Conservation (phyloP, 148 eudicot species). For the Suaeda aralocaspica region DNA sequence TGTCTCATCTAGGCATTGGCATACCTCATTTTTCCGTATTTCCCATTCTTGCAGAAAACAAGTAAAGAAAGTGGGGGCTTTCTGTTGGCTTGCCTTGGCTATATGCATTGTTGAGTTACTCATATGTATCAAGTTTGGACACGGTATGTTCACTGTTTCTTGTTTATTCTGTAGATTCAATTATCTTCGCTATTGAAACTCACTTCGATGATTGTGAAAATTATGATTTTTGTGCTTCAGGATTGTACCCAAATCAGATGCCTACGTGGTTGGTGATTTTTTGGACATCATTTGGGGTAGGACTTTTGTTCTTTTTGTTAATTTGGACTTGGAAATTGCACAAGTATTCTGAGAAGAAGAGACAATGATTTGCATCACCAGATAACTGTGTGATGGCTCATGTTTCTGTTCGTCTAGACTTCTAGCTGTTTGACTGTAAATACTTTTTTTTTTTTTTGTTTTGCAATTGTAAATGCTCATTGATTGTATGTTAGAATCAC, state of each 20-base stretch:
- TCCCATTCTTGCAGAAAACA: constrained; percentile 48
- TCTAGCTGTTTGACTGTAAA: constrained; percentile 39
- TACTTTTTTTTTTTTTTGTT: constrained; percentile 23
- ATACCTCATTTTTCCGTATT: not conserved
- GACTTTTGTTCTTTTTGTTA: constrained; percentile 45
- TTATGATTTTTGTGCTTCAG: constrained; percentile 30
- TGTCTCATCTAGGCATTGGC: too few species aligned
- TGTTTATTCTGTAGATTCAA: not conserved
- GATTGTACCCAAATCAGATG: constrained; percentile 78
- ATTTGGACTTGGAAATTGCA: constrained; percentile 76
- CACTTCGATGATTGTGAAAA: not conserved
- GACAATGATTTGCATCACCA: constrained; percentile 29
- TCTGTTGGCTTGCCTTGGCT: constrained; percentile 93
- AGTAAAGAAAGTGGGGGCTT: constrained; percentile 83
- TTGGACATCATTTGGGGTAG: constrained; percentile 52
- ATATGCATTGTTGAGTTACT: constrained; percentile 92
- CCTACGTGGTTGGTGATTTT: constrained; percentile 74
- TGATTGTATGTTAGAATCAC: constrained; percentile 24
- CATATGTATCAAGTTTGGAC: constrained; percentile 92
- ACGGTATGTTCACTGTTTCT: constrained; percentile 44
- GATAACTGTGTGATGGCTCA: constrained; percentile 17
- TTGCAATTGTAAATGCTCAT: constrained; percentile 37
- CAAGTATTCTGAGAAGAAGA: constrained; percentile 54
- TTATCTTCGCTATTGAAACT: not conserved
- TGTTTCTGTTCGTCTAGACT: constrained; percentile 15